These are phyloP conservation scores for Cucurbita ficifolia DNA, from an alignment of 306 rosid genomes.

Conservation along the genomic window DNA sequence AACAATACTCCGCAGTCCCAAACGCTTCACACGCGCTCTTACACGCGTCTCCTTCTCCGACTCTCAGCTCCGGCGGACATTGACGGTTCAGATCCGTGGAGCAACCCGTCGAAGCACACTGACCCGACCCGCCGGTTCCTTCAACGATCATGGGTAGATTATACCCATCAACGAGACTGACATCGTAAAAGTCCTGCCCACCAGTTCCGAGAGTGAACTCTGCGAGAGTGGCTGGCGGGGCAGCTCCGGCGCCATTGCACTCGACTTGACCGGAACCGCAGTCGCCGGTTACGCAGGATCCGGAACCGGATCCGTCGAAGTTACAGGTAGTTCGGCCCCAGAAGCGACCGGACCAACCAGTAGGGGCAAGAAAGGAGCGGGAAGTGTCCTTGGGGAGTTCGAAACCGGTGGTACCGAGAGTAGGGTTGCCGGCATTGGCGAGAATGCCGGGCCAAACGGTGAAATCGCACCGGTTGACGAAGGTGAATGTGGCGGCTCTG, in stretches of 20 bases:
- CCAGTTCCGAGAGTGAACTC: slow-evolving; percentile 87
- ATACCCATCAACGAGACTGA: slow-evolving; percentile 93
- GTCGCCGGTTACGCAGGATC: slow-evolving; percentile 79
- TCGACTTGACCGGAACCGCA: slow-evolving; percentile 69
- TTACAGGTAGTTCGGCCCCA: slow-evolving; percentile 79
- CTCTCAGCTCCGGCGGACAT: slow-evolving; percentile 69
- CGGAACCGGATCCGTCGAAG: slow-evolving; percentile 63
- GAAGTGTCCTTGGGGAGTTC: slow-evolving; percentile 60
- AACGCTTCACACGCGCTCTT: slow-evolving; percentile 97
- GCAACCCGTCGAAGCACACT: slow-evolving; percentile 70
- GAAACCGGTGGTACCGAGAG: slow-evolving; percentile 70
- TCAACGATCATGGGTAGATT: slow-evolving; percentile 72
- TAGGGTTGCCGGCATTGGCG: slow-evolving; percentile 63
- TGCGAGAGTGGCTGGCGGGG: slow-evolving; percentile 76
- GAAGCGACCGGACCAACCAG: slow-evolving; percentile 98
- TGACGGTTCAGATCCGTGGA: slow-evolving; percentile 58
- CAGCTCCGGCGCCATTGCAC: slow-evolving; percentile 87
- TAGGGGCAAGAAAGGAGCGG: slow-evolving; percentile 61
- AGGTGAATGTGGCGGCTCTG: slow-evolving; percentile 53
- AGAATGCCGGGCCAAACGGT: slow-evolving; percentile 95
- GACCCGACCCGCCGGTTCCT: slow-evolving; percentile 72
- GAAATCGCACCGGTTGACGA: slow-evolving; percentile 61
- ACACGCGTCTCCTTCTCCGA: slow-evolving; percentile 61
- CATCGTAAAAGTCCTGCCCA: slow-evolving; percentile 88
- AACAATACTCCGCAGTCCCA: slow-evolving; percentile 73